Conservation (phyloP, 75 land plant genomes). For the Larix kaempferi region DNA sequence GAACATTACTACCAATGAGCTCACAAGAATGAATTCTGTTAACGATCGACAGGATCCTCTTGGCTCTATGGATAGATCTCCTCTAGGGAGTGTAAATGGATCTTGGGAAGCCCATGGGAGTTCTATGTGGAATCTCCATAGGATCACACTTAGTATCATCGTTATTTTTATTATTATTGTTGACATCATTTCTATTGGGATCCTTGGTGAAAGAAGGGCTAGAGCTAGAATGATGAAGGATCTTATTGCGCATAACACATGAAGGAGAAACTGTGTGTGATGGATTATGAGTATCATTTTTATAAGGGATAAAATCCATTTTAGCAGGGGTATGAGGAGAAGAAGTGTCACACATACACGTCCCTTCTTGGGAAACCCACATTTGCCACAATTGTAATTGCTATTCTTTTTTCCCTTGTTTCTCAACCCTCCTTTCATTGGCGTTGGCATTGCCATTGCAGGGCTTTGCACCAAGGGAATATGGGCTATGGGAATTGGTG, state of each 20-base stretch:
- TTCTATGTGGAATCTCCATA: too few species aligned
- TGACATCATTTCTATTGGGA: not conserved
- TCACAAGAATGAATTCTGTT: not conserved
- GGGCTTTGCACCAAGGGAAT: not conserved
- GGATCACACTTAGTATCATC: too few species aligned
- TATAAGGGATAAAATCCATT: not conserved
- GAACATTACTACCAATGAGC: not conserved
- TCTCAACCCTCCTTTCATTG: not conserved
- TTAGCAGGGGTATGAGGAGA: not conserved
- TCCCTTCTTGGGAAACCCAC: slow-evolving; percentile 71
- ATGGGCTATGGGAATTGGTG: slow-evolving; percentile 16
- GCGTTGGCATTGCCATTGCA: not conserved
- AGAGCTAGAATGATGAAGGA: slow-evolving; percentile 1
- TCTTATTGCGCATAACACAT: not conserved
- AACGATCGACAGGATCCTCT: not conserved
- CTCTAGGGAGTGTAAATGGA: not conserved
- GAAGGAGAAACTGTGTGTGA: slow-evolving; percentile 7
- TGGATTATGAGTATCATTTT: not conserved
- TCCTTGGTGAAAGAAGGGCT: not conserved
- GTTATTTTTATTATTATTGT: too few species aligned
- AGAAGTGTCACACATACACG: slow-evolving; percentile 24
- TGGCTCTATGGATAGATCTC: slow-evolving; percentile 1
- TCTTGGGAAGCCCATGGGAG: not conserved
- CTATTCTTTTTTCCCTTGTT: slow-evolving; percentile 49
- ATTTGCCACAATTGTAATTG: slow-evolving; percentile 71